These are phyloP conservation scores for Naganishia liquefaciens DNA, from an alignment of 1,284 basidiomycete species.

Conservation along the genomic window DNA sequence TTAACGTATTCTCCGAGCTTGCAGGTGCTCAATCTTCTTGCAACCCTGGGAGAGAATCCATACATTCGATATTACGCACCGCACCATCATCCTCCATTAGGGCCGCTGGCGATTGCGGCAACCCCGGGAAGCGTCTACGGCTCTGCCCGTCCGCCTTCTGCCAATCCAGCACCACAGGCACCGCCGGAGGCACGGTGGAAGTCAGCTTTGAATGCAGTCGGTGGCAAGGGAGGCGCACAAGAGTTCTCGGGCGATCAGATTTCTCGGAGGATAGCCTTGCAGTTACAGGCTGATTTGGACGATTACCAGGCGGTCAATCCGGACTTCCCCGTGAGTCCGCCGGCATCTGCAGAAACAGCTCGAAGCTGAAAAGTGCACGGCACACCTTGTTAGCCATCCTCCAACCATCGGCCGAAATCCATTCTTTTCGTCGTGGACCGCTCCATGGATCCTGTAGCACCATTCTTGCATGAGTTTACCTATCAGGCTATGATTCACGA, in stretches of 20 bases:
- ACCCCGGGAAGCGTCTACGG: conserved; percentile 57
- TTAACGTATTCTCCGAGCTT: conserved; percentile 35
- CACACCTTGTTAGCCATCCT: conserved; percentile 56
- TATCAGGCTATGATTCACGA: conserved; percentile 99
- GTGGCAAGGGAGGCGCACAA: conserved; percentile 58
- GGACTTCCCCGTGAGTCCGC: conserved; percentile 72
- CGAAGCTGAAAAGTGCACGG: conserved; percentile 36
- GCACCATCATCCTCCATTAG: conserved; percentile 77
- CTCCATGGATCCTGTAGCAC: conserved; percentile 87
- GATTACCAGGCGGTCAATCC: conserved; percentile 80
- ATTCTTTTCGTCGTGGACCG: conserved; percentile 92
- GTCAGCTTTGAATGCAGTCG: conserved; percentile 44
- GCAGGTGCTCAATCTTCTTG: conserved; percentile 85
- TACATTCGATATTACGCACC: conserved; percentile 93
- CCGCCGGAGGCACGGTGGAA: conserved; percentile 44
- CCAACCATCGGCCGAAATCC: conserved; percentile 69
- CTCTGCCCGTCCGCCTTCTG: conserved; percentile 59
- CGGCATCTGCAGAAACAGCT: conserved; percentile 29
- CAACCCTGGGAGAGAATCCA: conserved; percentile 89
- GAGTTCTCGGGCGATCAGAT: conserved; percentile 59
- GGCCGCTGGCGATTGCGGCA: conserved; percentile 64
- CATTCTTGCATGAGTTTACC: conserved; percentile 94
- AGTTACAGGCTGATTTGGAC: conserved; percentile 78
- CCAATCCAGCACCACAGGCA: conserved; percentile 61
- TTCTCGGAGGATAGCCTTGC: conserved; percentile 74